Evolutionary conservation across 352 stramenopile species (phyloP).

Genomic region (Phytopythium oedochilum): DNA sequence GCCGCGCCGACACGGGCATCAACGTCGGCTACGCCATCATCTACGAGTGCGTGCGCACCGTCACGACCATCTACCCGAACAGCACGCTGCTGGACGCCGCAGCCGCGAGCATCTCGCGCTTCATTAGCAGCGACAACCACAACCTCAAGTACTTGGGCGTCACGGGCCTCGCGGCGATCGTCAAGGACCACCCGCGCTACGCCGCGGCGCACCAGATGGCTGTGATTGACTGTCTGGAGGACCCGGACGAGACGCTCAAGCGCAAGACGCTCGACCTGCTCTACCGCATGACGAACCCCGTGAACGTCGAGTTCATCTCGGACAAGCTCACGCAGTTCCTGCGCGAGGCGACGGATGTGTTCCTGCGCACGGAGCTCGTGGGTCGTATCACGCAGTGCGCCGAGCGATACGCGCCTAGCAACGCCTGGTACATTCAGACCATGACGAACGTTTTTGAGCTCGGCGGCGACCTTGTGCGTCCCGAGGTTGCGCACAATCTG

Average conservation of each 20-base stretch:
- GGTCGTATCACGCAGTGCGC: slow-evolving; percentile 97
- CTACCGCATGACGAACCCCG: slow-evolving; percentile 99
- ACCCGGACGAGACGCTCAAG: slow-evolving; percentile 99
- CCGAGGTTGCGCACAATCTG: slow-evolving; percentile 97
- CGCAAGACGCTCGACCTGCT: slow-evolving; percentile 97
- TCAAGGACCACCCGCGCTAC: slow-evolving; percentile 95
- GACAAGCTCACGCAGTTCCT: slow-evolving; percentile 98
- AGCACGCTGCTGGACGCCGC: slow-evolving; percentile 94
- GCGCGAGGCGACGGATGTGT: slow-evolving; percentile 95
- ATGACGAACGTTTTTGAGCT: slow-evolving; percentile 97
- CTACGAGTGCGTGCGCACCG: slow-evolving; percentile 98
- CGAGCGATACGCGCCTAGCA: slow-evolving; percentile 96
- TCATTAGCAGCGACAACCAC: slow-evolving; percentile 94
- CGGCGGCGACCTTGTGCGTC: slow-evolving; percentile 95
- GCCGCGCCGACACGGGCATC: slow-evolving; percentile 97
- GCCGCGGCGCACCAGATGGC: slow-evolving; percentile 99
- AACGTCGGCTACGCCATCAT: slow-evolving; percentile 99
- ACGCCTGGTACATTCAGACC: slow-evolving; percentile 98
- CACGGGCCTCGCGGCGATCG: slow-evolving; percentile 98
- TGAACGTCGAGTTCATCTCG: slow-evolving; percentile 99
- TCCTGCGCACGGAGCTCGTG: slow-evolving; percentile 96
- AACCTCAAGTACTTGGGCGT: slow-evolving; percentile 99
- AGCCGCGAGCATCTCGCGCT: slow-evolving; percentile 90
- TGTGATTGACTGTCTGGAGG: slow-evolving; percentile 99
- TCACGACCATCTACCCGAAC: slow-evolving; percentile 99